Base-by-base conservation (phyloP, 2,329 filamentous ascomycete genomes). In the Talaromyces sp. region DNA sequence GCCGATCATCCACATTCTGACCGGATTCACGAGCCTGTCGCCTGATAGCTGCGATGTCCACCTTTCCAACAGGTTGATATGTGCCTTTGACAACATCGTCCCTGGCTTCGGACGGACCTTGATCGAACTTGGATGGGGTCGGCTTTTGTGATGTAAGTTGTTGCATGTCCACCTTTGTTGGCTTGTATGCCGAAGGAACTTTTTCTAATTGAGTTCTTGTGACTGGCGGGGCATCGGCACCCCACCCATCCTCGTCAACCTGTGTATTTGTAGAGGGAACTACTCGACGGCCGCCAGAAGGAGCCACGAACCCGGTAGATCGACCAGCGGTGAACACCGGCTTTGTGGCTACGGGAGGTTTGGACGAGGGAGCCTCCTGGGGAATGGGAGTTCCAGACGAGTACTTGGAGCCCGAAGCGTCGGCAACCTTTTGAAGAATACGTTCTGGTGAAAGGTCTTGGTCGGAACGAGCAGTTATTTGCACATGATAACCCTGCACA, bases 331-430 rank as follows among this genome's bases (percentile, higher is more conserved):
- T 95, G 72, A 96, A 96, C 55, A 90, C 91, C 35, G 95, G 93
- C 80, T 98, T 98, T 62, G 90, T 91, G 64, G 91, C 88, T 60
- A 91, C 83, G 0, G 89, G 85, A 9, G 91, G 90, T 49, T 73
- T 77, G 58, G 86, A 83, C 24, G 84, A 80, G 52, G 84, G 75
- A 29, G 81, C 75, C 53, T 80, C 73, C 29, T 83, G 80, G 26
- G 81, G 80, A 56, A 85, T 81, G 61, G 82, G 83, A 13, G 51
- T 29, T 24, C 51, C 46, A 11, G 85, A 85, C 4, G 91, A 91
- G 78, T 99, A 99, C 76, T 97, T 98, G 64, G 93, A 86, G 63
- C 95, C 95, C 50, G 95, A 98, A 29, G 95, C 89, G 81, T 98
- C 93, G 62, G 91, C 86, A 54, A 99, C 91, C 77, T 97, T 98